phyloP scores from a whole-genome alignment of 495 filamentous ascomycete species.

The Trichoderma erinaceum region DNA sequence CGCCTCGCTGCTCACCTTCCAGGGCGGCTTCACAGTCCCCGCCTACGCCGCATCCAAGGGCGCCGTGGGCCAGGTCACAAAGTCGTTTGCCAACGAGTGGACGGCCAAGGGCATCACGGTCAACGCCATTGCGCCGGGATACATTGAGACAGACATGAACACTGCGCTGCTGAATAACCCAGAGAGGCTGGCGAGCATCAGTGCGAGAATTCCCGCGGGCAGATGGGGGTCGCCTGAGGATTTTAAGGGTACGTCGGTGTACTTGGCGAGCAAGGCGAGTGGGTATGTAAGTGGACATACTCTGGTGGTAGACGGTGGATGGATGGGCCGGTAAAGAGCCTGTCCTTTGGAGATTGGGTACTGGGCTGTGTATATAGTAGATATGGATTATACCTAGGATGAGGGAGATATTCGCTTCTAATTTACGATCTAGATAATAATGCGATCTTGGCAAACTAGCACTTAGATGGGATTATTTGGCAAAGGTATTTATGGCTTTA shows the following conservation, averaged over 20 bases:
- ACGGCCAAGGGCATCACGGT: constrained; percentile 68
- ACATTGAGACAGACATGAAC: constrained; percentile 93
- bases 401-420: too few relatives aligned
- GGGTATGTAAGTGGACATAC: constrained; percentile 77
- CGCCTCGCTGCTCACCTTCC: constrained; percentile 77
- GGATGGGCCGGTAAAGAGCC: constrained; percentile 69
- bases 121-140: constrained; percentile 73
- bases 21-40: constrained; percentile 84
- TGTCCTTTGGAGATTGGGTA: too few relatives aligned
- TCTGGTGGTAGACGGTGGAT: constrained; percentile 82
- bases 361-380: neutral
- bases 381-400: neutral
- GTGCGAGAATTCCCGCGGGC: constrained; percentile 76
- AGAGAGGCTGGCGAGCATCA: constrained; percentile 62
- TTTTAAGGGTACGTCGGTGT: constrained; percentile 80
- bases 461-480: too few relatives aligned
- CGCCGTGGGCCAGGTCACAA: constrained; percentile 80
- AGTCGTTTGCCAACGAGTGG: constrained; percentile 86
- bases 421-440: too few relatives aligned
- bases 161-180: constrained; percentile 68
- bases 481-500: too few relatives aligned
- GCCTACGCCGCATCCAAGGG: constrained; percentile 90
- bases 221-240: constrained; percentile 85
- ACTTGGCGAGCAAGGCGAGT: constrained; percentile 67
- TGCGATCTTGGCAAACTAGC: too few relatives aligned